Evolutionary conservation across 768 basidiomycete species (phyloP).

Genomic region (Suillus hirtellus): DNA sequence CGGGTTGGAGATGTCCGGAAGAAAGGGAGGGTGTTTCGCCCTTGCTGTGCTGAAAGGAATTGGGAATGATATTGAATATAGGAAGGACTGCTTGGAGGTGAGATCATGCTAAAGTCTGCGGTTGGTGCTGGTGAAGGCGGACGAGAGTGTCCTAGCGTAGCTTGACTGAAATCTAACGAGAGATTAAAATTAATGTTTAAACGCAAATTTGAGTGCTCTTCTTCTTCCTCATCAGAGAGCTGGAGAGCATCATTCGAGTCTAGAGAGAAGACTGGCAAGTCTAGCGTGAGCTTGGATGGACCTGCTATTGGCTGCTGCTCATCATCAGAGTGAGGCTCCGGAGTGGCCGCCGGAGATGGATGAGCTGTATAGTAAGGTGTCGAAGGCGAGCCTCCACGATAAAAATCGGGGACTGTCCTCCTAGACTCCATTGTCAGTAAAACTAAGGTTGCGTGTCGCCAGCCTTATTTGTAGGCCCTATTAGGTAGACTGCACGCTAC

Average conservation of each 20-base stretch:
- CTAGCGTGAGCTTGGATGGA: not conserved
- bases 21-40: slow-evolving; percentile 31
- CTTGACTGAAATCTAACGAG: slow-evolving; percentile 12
- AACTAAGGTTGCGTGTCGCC: not conserved
- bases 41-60: slow-evolving; percentile 26
- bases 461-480: not conserved
- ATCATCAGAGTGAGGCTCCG: slow-evolving; percentile 23
- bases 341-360: slow-evolving; percentile 19
- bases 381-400: not conserved
- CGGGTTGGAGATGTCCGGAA: slow-evolving; percentile 30
- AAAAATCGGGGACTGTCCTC: not conserved
- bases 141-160: slow-evolving; percentile 19
- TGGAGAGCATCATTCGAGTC: not conserved
- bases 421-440: not conserved
- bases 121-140: slow-evolving; percentile 47
- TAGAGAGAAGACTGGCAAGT: not conserved
- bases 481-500: not conserved
- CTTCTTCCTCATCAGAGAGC: slow-evolving; percentile 11
- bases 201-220: slow-evolving; percentile 25
- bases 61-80: slow-evolving; percentile 34
- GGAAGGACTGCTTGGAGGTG: slow-evolving; percentile 39
- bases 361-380: slow-evolving; percentile 36
- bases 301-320: not conserved
- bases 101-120: slow-evolving; percentile 49
- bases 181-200: slow-evolving; percentile 20